Evolutionary conservation across 169 alveolate species (phyloP), one percentile per base, ranked within the genome.

Genomic region (Plasmodium ovale): DNA sequence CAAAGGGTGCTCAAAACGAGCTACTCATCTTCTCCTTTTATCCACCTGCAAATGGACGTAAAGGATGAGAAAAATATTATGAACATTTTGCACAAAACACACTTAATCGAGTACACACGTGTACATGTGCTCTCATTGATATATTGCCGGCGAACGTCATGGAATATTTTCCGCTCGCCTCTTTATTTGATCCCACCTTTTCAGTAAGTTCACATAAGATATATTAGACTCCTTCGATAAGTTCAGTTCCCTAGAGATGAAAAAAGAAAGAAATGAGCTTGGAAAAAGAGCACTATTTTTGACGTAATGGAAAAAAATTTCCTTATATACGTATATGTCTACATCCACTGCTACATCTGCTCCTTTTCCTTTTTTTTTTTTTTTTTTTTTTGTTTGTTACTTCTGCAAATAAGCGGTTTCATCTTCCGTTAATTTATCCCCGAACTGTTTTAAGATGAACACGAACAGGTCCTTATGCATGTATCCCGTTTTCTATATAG

Each of bases 391-490:
- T 56, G 39, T 60, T 37, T 23, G 31, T 25, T 77, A 74, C 88
- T 35, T 23, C 29, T 37, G 77, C 53, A 77, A 44, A 23, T 60
- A 77, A 10, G 59, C 70, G 21, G 42, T 33, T 62, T 77, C 88
- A 23, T 77, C 77, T 4, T 77, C 88, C 16, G 69, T 77, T 19
- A 77, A 54, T 3, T 54, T 60, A 35, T 77, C 88, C 21, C 88
- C 88, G 23, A 77, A 77, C 49, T 77, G 74, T 67, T 54, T 77
- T 39, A 77, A 49, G 21, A 77, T 77, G 42, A 42, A 42, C 70
- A 77, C n/a, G 23, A 77, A 25, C 14, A 77, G 60, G 9, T 77
- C 74, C 77, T 77, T 77, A 68, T 77, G 88, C 88, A 77, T 77
- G 25, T 60, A 54, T 4, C 88, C 88, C 16, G 88, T 77, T 77